Conservation (phyloP, 805 yeast species). For the Soucietia sequanensis region DNA sequence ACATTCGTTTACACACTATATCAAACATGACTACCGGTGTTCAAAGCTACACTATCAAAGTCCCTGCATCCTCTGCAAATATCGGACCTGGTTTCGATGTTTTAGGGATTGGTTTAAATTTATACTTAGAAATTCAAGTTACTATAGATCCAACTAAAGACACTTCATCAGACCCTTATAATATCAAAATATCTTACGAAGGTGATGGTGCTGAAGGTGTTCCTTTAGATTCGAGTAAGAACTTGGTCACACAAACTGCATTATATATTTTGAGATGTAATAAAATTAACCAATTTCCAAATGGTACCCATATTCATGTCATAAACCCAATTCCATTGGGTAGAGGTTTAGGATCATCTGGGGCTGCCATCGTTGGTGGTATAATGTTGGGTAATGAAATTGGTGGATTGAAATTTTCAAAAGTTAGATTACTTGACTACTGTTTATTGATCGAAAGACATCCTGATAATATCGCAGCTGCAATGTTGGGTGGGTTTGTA, state of each 20-base stretch:
- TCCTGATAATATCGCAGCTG: conserved; percentile 97
- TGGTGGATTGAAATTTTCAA: conserved; percentile 69
- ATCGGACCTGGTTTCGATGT: conserved; percentile 99
- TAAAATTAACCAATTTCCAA: conserved; percentile 72
- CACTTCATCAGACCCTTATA: conserved; percentile 59
- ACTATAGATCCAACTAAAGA: conserved; percentile 51
- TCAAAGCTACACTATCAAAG: conserved; percentile 61
- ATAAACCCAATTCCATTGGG: conserved; percentile 94
- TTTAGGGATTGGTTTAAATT: conserved; percentile 82
- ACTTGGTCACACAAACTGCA: conserved; percentile 90
- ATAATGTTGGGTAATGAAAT: conserved; percentile 85
- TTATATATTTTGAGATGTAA: conserved; percentile 86
- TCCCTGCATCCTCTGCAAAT: conserved; percentile 97
- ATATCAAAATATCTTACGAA: conserved; percentile 68
- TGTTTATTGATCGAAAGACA: conserved; percentile 97
- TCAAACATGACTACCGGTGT: no score
- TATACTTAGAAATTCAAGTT: conserved; percentile 71
- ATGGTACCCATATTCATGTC: conserved; percentile 78
- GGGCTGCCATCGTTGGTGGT: conserved; percentile 98
- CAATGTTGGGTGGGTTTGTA: conserved; percentile 98
- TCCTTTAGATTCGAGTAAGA: conserved; percentile 73
- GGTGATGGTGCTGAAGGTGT: conserved; percentile 82
- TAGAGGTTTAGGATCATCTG: conserved; percentile 95
- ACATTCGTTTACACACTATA: no score
- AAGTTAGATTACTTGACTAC: conserved; percentile 85